Evolutionary conservation across 2,329 filamentous ascomycete species (phyloP), one percentile per base, ranked within the genome.

Genomic region (Basipetospora chlamydospora): DNA sequence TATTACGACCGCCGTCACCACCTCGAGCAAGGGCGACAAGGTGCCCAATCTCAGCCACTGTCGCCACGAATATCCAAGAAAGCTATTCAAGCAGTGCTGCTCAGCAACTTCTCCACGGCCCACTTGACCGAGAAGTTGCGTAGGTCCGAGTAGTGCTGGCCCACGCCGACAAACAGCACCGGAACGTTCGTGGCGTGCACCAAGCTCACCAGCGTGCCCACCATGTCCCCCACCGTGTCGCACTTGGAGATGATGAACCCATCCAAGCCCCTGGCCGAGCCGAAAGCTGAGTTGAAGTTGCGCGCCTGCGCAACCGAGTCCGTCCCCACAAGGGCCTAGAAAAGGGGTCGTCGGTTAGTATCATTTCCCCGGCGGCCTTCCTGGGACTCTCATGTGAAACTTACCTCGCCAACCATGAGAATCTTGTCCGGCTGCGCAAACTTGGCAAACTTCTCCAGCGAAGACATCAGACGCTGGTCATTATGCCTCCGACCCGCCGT

Each of bases 211-310:
- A 98, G 65, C 3, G 88, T 95, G 47, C 72, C 86, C 29, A 95
- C 86, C 87, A 96, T 96, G 60, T 95, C 88, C n/a, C 90, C 92
- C 26, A 98, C 92, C 0, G 90, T 98, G 61, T 98, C 90, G 56
- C 90, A 96, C 60, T 98, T 98, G 42, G 80, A 88, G 48, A 98
- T 95, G 53, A 98, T 94, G 58, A 98, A 98, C 5, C 90, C 90
- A 58, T 98, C 92, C 26, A 98, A 68, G 20, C 73, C 73, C 39
- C 88, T 68, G 11, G 76, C 77, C 5, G 73, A 67, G 22, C 90
- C 92, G 59, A 98, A 96, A 2, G 84, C 82, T 26, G 79, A 76
- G 53, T 95, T 95, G 64, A 98, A 98, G 61, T 95, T 95, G 49
- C 87, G 73, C 3, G 92, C 90, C 60, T 98, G 90, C 33, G 86